Evolutionary conservation across 228 moss, liverwort and hornwort genomes (phyloP).

Genomic region (Sphagnum magellanicum): DNA sequence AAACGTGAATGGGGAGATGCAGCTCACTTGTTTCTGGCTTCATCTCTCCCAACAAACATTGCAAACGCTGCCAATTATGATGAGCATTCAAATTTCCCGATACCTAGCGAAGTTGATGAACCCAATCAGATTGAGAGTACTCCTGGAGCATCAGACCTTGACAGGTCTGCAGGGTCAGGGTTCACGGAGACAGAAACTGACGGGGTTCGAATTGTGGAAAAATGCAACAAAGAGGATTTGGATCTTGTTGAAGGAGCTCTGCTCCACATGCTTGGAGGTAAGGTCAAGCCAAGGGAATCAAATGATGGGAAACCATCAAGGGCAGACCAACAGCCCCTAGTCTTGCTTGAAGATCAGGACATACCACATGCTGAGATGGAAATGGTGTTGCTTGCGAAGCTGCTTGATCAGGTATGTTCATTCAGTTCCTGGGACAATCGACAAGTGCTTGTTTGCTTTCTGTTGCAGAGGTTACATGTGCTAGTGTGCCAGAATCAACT

Average conservation of each 20-base stretch:
- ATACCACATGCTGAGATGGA: conserved; percentile 7
- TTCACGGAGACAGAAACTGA: conserved; percentile 24
- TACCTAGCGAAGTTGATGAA: conserved; percentile 25
- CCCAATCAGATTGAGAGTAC: conserved; percentile 18
- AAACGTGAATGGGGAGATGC: not conserved
- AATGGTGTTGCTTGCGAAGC: conserved; percentile 26
- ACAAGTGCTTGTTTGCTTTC: not conserved
- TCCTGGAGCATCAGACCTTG: conserved; percentile 30
- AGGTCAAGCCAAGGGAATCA: too few species aligned
- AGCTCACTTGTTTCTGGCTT: conserved; percentile 15
- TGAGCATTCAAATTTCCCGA: conserved; percentile 3
- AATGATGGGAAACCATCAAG: too few species aligned
- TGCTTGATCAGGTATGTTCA: conserved; percentile 35
- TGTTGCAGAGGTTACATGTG: not conserved
- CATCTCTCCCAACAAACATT: conserved; percentile 19
- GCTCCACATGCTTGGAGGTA: conserved; percentile 19
- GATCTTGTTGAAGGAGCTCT: conserved; percentile 44
- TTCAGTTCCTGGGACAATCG: not conserved
- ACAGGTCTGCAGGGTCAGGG: conserved; percentile 10
- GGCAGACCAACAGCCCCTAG: too few species aligned
- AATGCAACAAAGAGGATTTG: conserved; percentile 28
- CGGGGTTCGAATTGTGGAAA: conserved; percentile 6
- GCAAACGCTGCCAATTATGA: conserved; percentile 2
- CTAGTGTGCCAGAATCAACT: not conserved
- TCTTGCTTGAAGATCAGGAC: not conserved